These are phyloP conservation scores for Kockovaella imperatae DNA, from an alignment of 768 basidiomycete genomes.

Conservation along the genomic window DNA sequence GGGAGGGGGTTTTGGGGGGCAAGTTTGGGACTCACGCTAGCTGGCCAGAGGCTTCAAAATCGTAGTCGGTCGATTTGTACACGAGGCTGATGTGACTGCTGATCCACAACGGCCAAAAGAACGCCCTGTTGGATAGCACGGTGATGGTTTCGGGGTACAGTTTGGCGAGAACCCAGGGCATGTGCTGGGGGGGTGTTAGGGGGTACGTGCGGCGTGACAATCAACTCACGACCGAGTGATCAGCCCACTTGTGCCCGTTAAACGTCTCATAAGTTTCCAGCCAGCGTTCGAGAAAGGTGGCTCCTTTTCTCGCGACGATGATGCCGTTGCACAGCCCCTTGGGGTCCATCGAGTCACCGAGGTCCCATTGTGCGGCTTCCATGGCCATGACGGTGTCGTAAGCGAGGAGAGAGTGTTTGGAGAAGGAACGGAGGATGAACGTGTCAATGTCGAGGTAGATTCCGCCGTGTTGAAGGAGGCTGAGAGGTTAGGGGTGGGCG, in stretches of 20 bases:
- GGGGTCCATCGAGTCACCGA: constrained; percentile 36
- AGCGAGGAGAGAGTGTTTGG: constrained; percentile 14
- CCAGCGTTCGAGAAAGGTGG: constrained; percentile 32
- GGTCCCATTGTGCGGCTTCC: constrained; percentile 24
- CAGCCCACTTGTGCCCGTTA: constrained; percentile 31
- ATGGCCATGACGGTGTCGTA: constrained; percentile 38
- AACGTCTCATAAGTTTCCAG: constrained; percentile 35
- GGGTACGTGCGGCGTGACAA: background rate
- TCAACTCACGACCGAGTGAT: constrained; percentile 35
- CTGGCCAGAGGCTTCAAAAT: constrained; percentile 33
- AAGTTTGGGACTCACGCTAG: constrained; percentile 25
- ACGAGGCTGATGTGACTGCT: constrained; percentile 33
- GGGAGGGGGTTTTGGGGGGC: background rate
- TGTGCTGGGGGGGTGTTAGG: constrained; percentile 13
- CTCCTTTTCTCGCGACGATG: constrained; percentile 25
- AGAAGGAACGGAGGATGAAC: constrained; percentile 31
- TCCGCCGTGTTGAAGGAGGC: constrained; percentile 33
- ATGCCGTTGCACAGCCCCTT: constrained; percentile 40
- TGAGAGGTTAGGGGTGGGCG: constrained; percentile 1
- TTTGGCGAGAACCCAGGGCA: constrained; percentile 42
- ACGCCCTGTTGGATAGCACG: constrained; percentile 44
- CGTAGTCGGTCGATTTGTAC: constrained; percentile 30
- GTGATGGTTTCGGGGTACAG: constrained; percentile 42
- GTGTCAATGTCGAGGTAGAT: constrained; percentile 43
- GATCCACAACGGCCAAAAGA: constrained; percentile 47